phyloP scores from a whole-genome alignment of 345 rosid genomes.

The Geranium rotundifolium region DNA sequence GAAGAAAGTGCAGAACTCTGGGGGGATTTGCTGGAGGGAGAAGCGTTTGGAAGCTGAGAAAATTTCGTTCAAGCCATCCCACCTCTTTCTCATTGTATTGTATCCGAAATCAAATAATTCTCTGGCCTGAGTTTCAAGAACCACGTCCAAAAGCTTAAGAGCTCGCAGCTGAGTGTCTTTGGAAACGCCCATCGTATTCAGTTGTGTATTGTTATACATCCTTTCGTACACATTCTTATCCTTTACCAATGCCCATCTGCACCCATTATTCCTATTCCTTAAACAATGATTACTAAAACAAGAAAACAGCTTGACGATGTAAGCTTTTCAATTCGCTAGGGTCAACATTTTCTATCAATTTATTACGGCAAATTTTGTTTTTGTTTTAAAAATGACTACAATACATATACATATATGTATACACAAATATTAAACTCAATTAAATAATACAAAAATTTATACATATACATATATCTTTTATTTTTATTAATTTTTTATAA shows the following conservation, averaged over 20 bases:
- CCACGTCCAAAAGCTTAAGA: slow-evolving; percentile 36
- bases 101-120: slow-evolving; percentile 39
- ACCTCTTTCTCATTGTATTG: slow-evolving; percentile 33
- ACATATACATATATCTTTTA: no score
- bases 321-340: no score
- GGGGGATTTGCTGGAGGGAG: slow-evolving; percentile 27
- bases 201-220: slow-evolving; percentile 7
- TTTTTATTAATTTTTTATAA: no score
- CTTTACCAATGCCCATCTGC: slow-evolving; percentile 64
- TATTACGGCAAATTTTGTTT: no score
- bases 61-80: slow-evolving; percentile 22
- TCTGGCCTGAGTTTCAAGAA: slow-evolving; percentile 17
- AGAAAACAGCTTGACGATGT: no score
- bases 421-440: no score
- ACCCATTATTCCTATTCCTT: no score
- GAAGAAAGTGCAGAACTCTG: slow-evolving; percentile 34
- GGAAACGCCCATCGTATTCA: slow-evolving; percentile 49
- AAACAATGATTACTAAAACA: no score
- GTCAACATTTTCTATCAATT: no score
- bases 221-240: slow-evolving; percentile 41
- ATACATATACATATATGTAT: no score
- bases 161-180: slow-evolving; percentile 45
- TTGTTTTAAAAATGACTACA: no score
- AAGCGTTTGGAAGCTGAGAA: slow-evolving; percentile 39
- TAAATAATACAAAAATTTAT: no score